Evolutionary conservation across 305 asterid genomes (phyloP).

Genomic region (Plantago coronopus): DNA sequence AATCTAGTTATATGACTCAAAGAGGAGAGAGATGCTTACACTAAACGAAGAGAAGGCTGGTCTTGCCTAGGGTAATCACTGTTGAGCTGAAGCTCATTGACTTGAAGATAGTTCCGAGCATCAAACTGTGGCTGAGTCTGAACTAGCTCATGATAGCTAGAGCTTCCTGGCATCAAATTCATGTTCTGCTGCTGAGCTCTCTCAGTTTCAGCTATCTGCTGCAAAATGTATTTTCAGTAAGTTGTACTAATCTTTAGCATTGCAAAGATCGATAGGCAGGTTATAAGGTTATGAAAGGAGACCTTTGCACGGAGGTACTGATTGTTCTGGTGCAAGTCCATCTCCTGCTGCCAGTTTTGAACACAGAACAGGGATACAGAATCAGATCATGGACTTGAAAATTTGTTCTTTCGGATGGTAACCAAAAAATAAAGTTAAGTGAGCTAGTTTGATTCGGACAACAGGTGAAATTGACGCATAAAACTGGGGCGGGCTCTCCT

Average conservation of each 20-base stretch:
- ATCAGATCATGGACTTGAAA: constrained; percentile 20
- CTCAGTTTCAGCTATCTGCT: constrained; percentile 51
- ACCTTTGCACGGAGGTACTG: constrained; percentile 87
- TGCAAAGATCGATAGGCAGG: not conserved
- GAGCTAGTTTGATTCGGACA: not conserved
- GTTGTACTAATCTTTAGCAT: constrained; percentile 18
- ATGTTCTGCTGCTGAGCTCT: constrained; percentile 40
- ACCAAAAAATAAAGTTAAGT: not conserved
- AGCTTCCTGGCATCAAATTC: constrained; percentile 48
- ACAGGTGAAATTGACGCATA: too few relatives aligned
- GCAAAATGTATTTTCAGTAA: constrained; percentile 41
- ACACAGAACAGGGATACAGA: constrained; percentile 13
- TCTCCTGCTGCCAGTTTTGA: constrained; percentile 60
- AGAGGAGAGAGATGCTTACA: constrained; percentile 4
- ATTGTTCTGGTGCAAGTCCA: constrained; percentile 70
- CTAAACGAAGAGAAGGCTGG: constrained; percentile 17
- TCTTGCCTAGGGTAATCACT: constrained; percentile 6
- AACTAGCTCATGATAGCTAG: constrained; percentile 34
- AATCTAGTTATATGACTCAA: not conserved
- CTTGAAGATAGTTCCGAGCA: constrained; percentile 49
- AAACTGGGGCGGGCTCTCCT: too few relatives aligned
- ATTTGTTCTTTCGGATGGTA: not conserved
- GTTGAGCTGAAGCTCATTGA: constrained; percentile 23
- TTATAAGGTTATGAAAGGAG: not conserved
- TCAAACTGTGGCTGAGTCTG: constrained; percentile 36